Evolutionary conservation across 768 basidiomycete species (phyloP), one percentile per base, ranked within the genome.

Genomic region (Pisolithus microcarpus): DNA sequence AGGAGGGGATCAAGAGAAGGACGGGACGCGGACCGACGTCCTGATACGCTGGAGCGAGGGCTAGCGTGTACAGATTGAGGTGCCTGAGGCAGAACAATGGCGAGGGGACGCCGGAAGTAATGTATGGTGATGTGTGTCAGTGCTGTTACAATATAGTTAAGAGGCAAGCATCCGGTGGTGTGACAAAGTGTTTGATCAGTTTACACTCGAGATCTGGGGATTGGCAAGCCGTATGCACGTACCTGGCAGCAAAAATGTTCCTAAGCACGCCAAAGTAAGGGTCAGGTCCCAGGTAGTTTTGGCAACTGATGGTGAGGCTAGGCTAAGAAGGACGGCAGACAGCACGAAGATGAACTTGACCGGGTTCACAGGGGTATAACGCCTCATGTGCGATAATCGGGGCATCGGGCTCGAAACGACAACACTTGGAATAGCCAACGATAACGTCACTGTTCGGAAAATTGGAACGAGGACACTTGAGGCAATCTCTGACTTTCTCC

Each of bases 81-180:
- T 38, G 64, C 72, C 15, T 72, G 69, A n/a, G 82, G 85, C 36
- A 92, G 77, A 50, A 95, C 76, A 61, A 96, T 96, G 0, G 88
- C 74, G 3, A 93, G 73, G 2, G 93, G 93, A 3, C 82, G 81
- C 52, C 82, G 82, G 70, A 96, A 84, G 62, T 90, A 83, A 70
- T 95, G 92, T 4, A 83, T 81, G 24, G 77, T 76, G 56, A 95
- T 81, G 69, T 94, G 91, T 49, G 88, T 68, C 45, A 91, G 61
- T 15, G 90, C 86, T 78, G 62, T 23, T 26, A 43, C 11, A 34
- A 30, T 5, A 44, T 5, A 16, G 28, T 26, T n/a, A 16, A 9
- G 15, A 43, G 15, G 23, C 5, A 43, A 15, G 6, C 18, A 19
- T 21, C 42, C 9, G 38, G 28, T 9, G 1, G 46, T 34, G 44